Evolutionary conservation across 192 early-diverging fungal genomes (phyloP).

Genomic region (Backusella luteola): DNA sequence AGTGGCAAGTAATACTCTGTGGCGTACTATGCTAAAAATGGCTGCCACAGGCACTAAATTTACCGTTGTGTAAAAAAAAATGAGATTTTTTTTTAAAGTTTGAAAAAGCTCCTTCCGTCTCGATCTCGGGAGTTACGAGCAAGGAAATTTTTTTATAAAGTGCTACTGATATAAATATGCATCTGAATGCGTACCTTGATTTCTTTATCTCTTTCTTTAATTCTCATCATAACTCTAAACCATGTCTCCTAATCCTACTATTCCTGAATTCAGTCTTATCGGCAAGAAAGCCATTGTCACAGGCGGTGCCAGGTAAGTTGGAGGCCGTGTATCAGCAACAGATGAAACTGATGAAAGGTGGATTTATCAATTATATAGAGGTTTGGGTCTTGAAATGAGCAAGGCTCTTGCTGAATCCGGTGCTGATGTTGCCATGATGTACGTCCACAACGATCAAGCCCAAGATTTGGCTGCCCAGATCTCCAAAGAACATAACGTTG

Average conservation of each 20-base stretch:
- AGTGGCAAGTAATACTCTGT: neutral
- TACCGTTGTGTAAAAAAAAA: neutral
- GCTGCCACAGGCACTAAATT: neutral
- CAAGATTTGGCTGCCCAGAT: conserved; percentile 25
- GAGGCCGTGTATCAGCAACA: neutral
- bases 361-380: too few relatives aligned
- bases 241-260: conserved; percentile 3
- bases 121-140: neutral
- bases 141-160: neutral
- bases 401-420: conserved; percentile 36
- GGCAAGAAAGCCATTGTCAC: conserved; percentile 35
- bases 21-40: neutral
- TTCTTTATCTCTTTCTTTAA: neutral
- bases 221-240: neutral
- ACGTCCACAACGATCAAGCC: conserved; percentile 31
- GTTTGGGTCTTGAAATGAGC: conserved; percentile 26
- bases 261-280: conserved; percentile 30
- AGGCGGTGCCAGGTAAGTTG: conserved; percentile 30
- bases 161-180: neutral
- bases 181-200: neutral
- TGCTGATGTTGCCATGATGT: conserved; percentile 36
- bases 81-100: neutral
- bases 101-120: neutral
- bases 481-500: conserved; percentile 21
- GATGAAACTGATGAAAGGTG: neutral